Evolutionary conservation across 768 basidiomycete genomes (phyloP), one percentile per base, ranked within the genome.

Genomic region (Leccinum sublutescens): DNA sequence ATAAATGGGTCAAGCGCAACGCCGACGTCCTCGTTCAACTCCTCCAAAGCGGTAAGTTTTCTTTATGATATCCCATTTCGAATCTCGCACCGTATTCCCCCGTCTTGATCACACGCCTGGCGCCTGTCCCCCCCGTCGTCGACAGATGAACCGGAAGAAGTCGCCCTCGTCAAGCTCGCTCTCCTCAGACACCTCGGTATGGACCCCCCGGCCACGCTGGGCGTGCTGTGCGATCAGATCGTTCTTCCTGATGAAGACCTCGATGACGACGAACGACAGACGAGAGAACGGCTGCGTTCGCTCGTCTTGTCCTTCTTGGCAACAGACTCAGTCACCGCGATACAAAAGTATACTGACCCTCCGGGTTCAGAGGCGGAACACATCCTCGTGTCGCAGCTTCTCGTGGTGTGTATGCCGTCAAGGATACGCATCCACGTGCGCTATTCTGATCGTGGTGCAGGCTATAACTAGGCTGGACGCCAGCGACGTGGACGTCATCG

Each of bases 21-120:
- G 83, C 85, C 4, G 88, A 90, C 71, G 88, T 90, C 3, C 75
- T 90, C 19, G 77, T 90, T n/a, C 88, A 90, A 62, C 73, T 90
- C 15, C 77, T 90, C 9, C 89, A 89, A 69, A 87, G 85, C 63
- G 88, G 88, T 89, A 67, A 71, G 86, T 77, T 31, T 50, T 43
- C 49, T 17, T 21, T 21, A 34, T 3, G 25, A 23, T 19, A 29
- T 29, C 11, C 3, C 4, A 50, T 34, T 40, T 40, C 59, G 43
- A 52, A 29, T 50, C 47, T 57, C 54, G 33, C 52, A 4, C 38
- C 25, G 8, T 47, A 9, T 66, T 55, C 60, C 56, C 38, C 54
- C 47, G 21, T 66, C 61, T 71, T 66, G 62, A 62, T 64, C 57
- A 66, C 38, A 43, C 21, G 34, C 48, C 63, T 55, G 68, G 66